Evolutionary conservation across 495 filamentous ascomycete species (phyloP), one percentile per base, ranked within the genome.

Genomic region (Hypomontagnella submonticulosa): DNA sequence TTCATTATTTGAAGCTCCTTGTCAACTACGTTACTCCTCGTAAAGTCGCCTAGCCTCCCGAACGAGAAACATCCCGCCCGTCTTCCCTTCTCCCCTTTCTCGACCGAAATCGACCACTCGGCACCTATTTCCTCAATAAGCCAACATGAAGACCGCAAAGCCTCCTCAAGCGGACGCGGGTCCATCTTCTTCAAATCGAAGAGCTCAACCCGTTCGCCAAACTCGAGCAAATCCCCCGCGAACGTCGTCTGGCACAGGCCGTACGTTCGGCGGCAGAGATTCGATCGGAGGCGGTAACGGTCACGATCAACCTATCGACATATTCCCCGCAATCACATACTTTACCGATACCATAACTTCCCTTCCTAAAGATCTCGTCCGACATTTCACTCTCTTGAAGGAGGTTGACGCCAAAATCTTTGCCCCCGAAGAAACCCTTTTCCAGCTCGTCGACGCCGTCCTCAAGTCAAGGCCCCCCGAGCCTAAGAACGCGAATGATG

Each of bases 361-460:
- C 19, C 87, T 99, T 4, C 95, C 95, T 6, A 91, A 92, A 73
- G 95, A 99, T 72, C 92, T 97, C 52, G 91, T 96, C 56, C 85
- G 92, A 61, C 94, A 99, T 75, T 97, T 96, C 71, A 95, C 93
- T 4, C 84, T 97, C 42, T 80, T 99, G 49, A 97, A 97, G 69
- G 95, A 99, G 75, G 95, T 97, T 32, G 96, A 99, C 79, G 94
- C 95, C 48, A 99, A 99, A 77, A 86, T 92, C 52, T 90, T 89
- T 71, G 84, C 86, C 16, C 87, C 90, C 3, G 89, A 92, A 76
- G 85, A 89, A 61, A 78, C 85, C 69, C 82, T 97, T 32, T 83
- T 88, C 57, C 81, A 89, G 68, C 79, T 93, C 58, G 84, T 96
- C 61, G 82, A 88, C 36, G 80, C 79, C 56, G 87, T 90, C 15